phyloP scores from a whole-genome alignment of 352 stramenopile species.

The Pythium rishiriense region DNA sequence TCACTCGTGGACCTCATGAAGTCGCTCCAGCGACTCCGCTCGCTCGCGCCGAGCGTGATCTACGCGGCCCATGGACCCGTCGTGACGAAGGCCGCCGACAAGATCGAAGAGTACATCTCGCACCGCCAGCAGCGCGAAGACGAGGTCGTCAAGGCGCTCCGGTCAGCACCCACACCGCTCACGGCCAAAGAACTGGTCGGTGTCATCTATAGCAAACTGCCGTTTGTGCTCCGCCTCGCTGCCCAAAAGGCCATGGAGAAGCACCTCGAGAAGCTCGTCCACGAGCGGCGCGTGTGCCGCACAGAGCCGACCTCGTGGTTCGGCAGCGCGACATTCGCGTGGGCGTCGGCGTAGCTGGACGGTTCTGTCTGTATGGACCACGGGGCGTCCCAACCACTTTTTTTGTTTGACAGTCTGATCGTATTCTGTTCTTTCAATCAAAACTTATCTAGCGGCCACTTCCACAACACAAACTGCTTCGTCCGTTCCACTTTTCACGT shows the following conservation, averaged over 20 bases:
- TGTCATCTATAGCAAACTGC: conserved; percentile 56
- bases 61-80: conserved; percentile 79
- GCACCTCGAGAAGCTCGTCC: conserved; percentile 63
- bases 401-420: too few relatives aligned
- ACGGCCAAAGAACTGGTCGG: conserved; percentile 50
- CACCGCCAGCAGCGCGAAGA: conserved; percentile 75
- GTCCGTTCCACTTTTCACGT: too few relatives aligned
- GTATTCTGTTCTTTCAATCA: too few relatives aligned
- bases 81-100: conserved; percentile 52
- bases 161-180: conserved; percentile 13
- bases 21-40: conserved; percentile 56
- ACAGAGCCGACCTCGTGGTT: conserved; percentile 28
- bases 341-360: background rate
- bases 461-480: too few relatives aligned
- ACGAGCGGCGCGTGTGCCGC: conserved; percentile 37
- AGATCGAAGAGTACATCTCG: conserved; percentile 76
- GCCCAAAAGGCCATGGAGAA: conserved; percentile 58
- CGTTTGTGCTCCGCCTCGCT: conserved; percentile 50
- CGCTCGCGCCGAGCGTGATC: conserved; percentile 42
- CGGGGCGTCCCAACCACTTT: too few relatives aligned
- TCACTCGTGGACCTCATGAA: conserved; percentile 80
- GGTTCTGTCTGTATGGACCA: too few relatives aligned
- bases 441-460: too few relatives aligned
- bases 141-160: conserved; percentile 43
- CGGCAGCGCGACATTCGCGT: conserved; percentile 32